Evolutionary conservation across 169 alveolate species (phyloP), one percentile per base, ranked within the genome.

Genomic region (Eimeria zaria): DNA sequence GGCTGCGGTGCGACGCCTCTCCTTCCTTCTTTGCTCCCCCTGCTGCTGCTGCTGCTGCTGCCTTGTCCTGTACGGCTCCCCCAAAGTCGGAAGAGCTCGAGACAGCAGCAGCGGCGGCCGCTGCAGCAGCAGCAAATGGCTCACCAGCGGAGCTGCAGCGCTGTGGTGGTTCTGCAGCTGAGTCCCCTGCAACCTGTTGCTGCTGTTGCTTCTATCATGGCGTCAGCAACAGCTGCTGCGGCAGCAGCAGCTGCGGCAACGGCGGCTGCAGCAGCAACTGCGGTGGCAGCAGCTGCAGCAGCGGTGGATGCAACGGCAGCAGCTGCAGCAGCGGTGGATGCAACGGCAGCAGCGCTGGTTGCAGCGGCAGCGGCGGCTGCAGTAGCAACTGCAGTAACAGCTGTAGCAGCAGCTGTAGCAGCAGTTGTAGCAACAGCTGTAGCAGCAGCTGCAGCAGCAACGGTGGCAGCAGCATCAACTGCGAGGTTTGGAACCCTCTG

Each of bases 21-120:
- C 76, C 91, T 41, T 48, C 91, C 33, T 48, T 83, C 11, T 30
- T 41, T 48, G 91, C 91, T 5, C 41, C 91, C 30, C 41, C 74
- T 12, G 36, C 91, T 8, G 36, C 71, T 55, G n/a, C n/a, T n/a
- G 91, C 74, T 51, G 74, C 91, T 53, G 91, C 51, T n/a, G 89
- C 69, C 20, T 55, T 83, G 22, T 53, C 48, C 14, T 67, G 41
- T 53, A 51, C 51, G 30, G 71, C 91, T n/a, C 91, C 55, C 91
- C 91, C 91, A 83, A 83, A 83, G 91, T 83, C 91, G 91, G 74
- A 83, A 14, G 91, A 83, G 91, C 91, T 83, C 33, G 91, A 53
- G 76, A 83, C 74, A 16, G 74, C 91, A 33, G 91, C 91, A 33
- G 91, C 91, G 14, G 74, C 89, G 8, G 69, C 91, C 5, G 91